These are phyloP conservation scores for Phenoliferia sp. DNA, from an alignment of 1,284 basidiomycete species.

Conservation along the genomic window DNA sequence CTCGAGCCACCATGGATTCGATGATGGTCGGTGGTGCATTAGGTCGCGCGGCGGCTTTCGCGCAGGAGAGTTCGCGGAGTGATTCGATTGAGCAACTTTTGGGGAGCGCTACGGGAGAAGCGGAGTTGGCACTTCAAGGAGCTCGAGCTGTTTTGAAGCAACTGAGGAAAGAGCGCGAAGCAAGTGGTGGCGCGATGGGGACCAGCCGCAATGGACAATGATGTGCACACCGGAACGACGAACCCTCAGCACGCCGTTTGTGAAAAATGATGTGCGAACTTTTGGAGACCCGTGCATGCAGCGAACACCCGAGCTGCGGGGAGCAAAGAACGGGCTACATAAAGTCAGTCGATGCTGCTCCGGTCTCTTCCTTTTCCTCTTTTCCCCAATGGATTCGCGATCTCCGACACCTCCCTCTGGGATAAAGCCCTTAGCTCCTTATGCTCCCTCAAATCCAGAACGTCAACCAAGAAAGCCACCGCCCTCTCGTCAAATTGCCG, in stretches of 20 bases:
- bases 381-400: no score
- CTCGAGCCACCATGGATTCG: not conserved
- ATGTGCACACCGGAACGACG: no score
- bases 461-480: not conserved
- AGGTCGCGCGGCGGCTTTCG: not conserved
- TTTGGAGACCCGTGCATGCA: no score
- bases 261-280: no score
- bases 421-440: no score
- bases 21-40: not conserved
- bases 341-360: no score
- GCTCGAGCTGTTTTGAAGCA: not conserved
- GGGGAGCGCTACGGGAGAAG: not conserved
- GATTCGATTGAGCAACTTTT: not conserved
- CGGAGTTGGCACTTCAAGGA: not conserved
- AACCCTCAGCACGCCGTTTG: no score
- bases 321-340: no score
- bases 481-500: not conserved
- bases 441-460: no score
- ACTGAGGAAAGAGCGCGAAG: not conserved
- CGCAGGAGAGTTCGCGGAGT: not conserved
- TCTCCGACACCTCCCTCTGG: no score
- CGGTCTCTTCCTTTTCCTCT: no score
- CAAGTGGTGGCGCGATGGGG: not conserved
- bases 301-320: no score
- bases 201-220: not conserved